Conservation (phyloP, 2,329 filamentous ascomycete genomes). For the Coniella vitis region DNA sequence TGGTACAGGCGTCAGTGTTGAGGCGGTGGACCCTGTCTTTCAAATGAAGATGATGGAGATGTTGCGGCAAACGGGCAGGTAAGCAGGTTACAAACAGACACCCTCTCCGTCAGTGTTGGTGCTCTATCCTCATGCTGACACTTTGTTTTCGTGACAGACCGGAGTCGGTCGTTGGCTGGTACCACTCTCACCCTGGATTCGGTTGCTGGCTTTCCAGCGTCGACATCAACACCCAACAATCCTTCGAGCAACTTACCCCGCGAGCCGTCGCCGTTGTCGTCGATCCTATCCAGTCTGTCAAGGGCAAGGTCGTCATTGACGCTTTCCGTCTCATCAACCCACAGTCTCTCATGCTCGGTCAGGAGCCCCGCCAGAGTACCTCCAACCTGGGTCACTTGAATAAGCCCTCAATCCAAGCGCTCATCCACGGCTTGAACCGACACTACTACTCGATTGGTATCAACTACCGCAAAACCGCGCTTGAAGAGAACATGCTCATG, state of each 20-base stretch:
- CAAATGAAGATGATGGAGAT: constrained; percentile 99
- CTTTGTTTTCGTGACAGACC: constrained; percentile 52
- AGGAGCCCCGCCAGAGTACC: constrained; percentile 95
- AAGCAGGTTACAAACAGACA: constrained; percentile 25
- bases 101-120: background rate
- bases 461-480: constrained; percentile 93
- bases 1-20: constrained; percentile 94
- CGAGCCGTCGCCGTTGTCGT: constrained; percentile 96
- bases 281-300: constrained; percentile 97
- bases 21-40: constrained; percentile 96
- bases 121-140: background rate
- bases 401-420: constrained; percentile 98
- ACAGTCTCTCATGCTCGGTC: constrained; percentile 94
- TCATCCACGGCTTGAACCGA: constrained; percentile 95
- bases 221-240: constrained; percentile 99
- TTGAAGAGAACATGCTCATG: constrained; percentile 99
- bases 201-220: constrained; percentile 98
- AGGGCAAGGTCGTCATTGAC: constrained; percentile 98
- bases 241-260: constrained; percentile 97
- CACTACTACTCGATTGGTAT: constrained; percentile 99
- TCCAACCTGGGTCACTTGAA: constrained; percentile 97
- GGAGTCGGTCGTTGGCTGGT: constrained; percentile 98
- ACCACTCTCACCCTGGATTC: constrained; percentile 98
- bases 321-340: constrained; percentile 98
- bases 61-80: constrained; percentile 95